These are phyloP conservation scores for Pulveroboletus frians DNA, from an alignment of 768 basidiomycete species.

Conservation along the genomic window DNA sequence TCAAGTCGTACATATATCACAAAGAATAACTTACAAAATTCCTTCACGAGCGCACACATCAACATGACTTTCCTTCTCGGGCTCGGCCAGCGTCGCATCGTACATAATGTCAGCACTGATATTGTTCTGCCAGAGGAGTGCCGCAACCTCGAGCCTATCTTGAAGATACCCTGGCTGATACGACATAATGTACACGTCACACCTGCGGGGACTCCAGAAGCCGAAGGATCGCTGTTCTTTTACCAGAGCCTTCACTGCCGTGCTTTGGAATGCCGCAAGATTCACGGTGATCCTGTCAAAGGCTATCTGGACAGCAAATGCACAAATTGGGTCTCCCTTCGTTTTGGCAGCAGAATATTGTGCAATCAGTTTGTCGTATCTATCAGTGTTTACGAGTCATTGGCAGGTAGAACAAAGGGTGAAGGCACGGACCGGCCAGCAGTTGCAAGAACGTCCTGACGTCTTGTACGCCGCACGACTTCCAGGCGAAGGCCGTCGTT, in stretches of 20 bases:
- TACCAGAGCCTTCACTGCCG: conserved; percentile 60
- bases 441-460: conserved; percentile 67
- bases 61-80: conserved; percentile 58
- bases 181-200: conserved; percentile 82
- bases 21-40: conserved; percentile 55
- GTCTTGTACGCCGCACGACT: conserved; percentile 61
- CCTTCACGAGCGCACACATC: conserved; percentile 77
- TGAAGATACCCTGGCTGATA: conserved; percentile 70
- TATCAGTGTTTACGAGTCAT: conserved; percentile 22
- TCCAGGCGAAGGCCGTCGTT: conserved; percentile 73
- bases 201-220: conserved; percentile 84
- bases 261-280: conserved; percentile 63
- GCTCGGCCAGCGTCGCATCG: conserved; percentile 60
- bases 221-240: conserved; percentile 82
- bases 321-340: conserved; percentile 52
- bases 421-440: conserved; percentile 60
- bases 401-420: background rate
- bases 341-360: conserved; percentile 54
- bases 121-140: conserved; percentile 72
- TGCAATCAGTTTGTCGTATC: conserved; percentile 69
- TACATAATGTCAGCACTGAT: conserved; percentile 90
- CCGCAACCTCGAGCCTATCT: conserved; percentile 72
- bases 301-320: conserved; percentile 70
- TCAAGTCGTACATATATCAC: conserved; percentile 25
- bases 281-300: conserved; percentile 71